These are phyloP conservation scores for Botrytis deweyae DNA, from an alignment of 2,329 filamentous ascomycete genomes.

Conservation along the genomic window DNA sequence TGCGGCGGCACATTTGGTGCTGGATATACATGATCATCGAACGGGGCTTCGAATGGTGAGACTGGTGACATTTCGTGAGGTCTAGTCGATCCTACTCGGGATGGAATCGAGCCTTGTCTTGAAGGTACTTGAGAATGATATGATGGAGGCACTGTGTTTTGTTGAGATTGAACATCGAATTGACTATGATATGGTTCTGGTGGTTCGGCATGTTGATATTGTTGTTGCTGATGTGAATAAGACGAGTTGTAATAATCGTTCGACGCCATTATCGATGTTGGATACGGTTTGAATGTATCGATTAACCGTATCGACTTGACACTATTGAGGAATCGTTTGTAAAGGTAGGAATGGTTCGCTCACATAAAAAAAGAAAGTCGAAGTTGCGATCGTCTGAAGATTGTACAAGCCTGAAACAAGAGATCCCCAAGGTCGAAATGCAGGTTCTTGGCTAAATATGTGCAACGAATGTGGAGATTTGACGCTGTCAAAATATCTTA, in stretches of 20 bases:
- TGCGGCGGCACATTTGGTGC: constrained; percentile 35
- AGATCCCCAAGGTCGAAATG: constrained; percentile 11
- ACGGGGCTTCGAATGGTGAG: constrained; percentile 64
- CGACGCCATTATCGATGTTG: constrained; percentile 32
- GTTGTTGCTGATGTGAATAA: constrained; percentile 25
- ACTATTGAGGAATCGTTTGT: not conserved
- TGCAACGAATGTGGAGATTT: constrained; percentile 14
- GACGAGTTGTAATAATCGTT: constrained; percentile 38
- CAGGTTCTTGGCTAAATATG: constrained; percentile 5
- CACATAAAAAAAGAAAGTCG: not conserved
- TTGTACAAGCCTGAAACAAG: constrained; percentile 19
- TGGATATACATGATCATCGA: constrained; percentile 67
- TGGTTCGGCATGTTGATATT: constrained; percentile 21
- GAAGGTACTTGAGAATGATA: constrained; percentile 34
- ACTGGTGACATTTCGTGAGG: constrained; percentile 34
- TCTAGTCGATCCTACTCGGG: constrained; percentile 24
- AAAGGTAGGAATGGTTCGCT: not conserved
- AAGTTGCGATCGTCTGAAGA: constrained; percentile 15
- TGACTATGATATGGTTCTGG: constrained; percentile 27
- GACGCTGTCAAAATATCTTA: not conserved
- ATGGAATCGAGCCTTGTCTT: constrained; percentile 21
- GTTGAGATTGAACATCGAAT: constrained; percentile 25
- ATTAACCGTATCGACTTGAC: not conserved
- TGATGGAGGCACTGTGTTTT: constrained; percentile 28
- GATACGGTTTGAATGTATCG: not conserved